These are phyloP conservation scores for Talaromyces stipitatus DNA, from an alignment of 495 filamentous ascomycete species.

Conservation along the genomic window DNA sequence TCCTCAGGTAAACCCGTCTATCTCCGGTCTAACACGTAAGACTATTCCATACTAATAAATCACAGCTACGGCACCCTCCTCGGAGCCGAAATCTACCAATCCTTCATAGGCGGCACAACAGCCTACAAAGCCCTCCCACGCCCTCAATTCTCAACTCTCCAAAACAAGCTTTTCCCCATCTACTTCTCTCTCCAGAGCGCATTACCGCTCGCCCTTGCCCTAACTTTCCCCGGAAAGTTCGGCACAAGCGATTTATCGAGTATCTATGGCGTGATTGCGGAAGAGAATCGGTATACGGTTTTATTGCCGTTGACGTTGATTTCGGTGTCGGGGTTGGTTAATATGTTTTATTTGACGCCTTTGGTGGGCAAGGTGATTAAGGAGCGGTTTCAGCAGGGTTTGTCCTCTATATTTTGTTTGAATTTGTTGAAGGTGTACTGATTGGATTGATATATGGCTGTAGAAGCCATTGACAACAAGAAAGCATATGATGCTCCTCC, in stretches of 20 bases:
- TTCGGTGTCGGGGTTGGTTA: conserved; percentile 55
- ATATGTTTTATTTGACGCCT: conserved; percentile 62
- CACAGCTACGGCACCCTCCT: conserved; percentile 73
- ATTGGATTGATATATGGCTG: not conserved
- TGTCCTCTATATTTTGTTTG: conserved; percentile 12
- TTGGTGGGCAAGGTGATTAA: conserved; percentile 63
- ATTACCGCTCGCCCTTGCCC: conserved; percentile 61
- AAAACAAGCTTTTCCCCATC: conserved; percentile 70
- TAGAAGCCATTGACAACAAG: conserved; percentile 76
- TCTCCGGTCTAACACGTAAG: too few species aligned
- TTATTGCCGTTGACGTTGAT: conserved; percentile 59
- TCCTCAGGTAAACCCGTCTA: conserved; percentile 18
- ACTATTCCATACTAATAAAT: too few species aligned
- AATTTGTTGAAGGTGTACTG: not conserved
- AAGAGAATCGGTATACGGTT: conserved; percentile 48
- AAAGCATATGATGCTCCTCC: conserved; percentile 65
- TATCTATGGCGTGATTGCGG: conserved; percentile 47
- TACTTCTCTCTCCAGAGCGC: conserved; percentile 80
- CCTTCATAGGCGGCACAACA: conserved; percentile 70
- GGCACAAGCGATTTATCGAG: conserved; percentile 19
- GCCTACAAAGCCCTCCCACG: conserved; percentile 68
- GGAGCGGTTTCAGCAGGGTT: conserved; percentile 69
- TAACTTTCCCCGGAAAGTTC: conserved; percentile 63
- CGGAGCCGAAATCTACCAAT: conserved; percentile 71
- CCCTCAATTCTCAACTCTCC: conserved; percentile 72